Percentiles rank a stretch among this genome's conserved stretches.
Conservation (phyloP, 2,329 filamentous ascomycete species). For the Coniella lustricola region DNA sequence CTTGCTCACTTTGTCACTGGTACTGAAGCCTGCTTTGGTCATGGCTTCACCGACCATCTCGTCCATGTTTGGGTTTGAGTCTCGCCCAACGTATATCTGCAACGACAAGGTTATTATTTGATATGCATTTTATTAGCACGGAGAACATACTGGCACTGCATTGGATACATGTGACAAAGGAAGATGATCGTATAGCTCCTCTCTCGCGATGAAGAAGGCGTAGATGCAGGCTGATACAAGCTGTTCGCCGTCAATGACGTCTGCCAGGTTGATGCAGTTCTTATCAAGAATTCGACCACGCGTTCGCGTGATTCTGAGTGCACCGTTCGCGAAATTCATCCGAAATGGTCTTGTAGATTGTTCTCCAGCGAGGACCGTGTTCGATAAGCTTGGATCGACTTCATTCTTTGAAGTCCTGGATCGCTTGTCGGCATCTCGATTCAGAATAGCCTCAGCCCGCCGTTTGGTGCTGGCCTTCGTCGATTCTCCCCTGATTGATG, state of each 20-base stretch:
- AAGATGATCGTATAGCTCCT: slow-evolving; percentile 18
- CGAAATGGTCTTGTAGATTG: too few species aligned
- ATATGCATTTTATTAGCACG: too few species aligned
- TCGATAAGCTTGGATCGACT: too few species aligned
- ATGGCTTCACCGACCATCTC: slow-evolving; percentile 10
- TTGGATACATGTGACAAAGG: slow-evolving; percentile 16
- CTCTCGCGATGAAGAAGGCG: slow-evolving; percentile 20
- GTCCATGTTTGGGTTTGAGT: slow-evolving; percentile 19
- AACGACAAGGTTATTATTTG: too few species aligned
- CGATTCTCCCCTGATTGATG: not conserved
- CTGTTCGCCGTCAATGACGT: slow-evolving; percentile 19
- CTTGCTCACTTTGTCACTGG: slow-evolving; percentile 15
- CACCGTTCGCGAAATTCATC: slow-evolving; percentile 20
- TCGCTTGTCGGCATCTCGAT: too few species aligned
- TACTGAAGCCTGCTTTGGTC: slow-evolving; percentile 8
- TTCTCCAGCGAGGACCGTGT: too few species aligned
- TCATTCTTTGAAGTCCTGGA: too few species aligned
- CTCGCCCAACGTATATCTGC: slow-evolving; percentile 21
- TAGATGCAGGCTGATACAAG: slow-evolving; percentile 21
- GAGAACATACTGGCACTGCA: slow-evolving; percentile 17
- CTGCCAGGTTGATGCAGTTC: slow-evolving; percentile 20
- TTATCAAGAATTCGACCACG: slow-evolving; percentile 18
- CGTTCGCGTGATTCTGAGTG: slow-evolving; percentile 22
- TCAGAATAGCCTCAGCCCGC: too few species aligned
- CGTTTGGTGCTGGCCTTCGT: too few species aligned